Base-by-base conservation (phyloP, 2,329 filamentous ascomycete species). In the Macrophomina tecta region DNA sequence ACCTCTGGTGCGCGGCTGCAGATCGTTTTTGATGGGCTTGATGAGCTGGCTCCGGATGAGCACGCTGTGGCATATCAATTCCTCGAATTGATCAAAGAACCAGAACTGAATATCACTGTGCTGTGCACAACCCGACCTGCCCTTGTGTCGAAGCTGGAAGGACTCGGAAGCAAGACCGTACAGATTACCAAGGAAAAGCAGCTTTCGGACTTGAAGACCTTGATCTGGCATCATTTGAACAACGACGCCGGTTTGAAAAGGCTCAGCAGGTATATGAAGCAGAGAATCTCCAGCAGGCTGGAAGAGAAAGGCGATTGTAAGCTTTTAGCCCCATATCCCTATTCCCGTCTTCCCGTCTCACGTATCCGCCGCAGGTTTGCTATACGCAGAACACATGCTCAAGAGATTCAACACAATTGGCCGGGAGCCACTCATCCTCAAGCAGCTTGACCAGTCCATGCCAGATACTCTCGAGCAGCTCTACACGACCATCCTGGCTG, bases 331-430 rank as follows among this genome's bases (percentile, higher is more conserved):
- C 14, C 38, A 40, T 40, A 23, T 23, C 23, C 23, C 23, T 23
- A 23, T 23, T 23, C 23, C 23, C 23, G 23, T 23, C 23, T 23
- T 3, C 23, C 23, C 23, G 23, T 23, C 23, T 23, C 23, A 23
- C 3, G 23, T 23, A 23, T 23, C 23, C 2, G 23, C 23, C 23
- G 23, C 23, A 78, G 76, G 75, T 30, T 73, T 81, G 71, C 70
- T 79, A 0, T 80, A 80, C 38, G 74, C 75, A 0, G 74, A 80
- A 34, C 76, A 79, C 14, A 71, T 79, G 38, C 71, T 81, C 0
- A 49, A 67, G 7, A 69, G 74, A 0, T 67, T 80, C 5, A 71
- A 77, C 8, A 65, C 70, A 8, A 69, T 80, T 1, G 75, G 75
- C 1, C 73, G 78, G 0, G 77, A 80, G 52, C 72, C 73, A 5